phyloP scores from a whole-genome alignment of 345 rosid species.

The Populus nigra region DNA sequence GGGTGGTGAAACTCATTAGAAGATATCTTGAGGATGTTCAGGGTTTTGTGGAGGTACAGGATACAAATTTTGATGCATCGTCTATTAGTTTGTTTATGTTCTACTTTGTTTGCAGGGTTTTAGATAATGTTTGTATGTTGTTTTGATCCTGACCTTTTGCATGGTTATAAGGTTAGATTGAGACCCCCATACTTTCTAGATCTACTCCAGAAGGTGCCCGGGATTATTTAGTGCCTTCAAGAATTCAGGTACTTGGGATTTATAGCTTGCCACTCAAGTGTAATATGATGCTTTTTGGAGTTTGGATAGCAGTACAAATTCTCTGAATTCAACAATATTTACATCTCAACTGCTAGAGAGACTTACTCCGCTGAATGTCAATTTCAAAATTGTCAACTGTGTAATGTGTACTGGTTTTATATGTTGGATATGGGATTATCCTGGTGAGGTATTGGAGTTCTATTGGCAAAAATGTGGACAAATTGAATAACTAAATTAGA shows the following conservation, averaged over 20 bases:
- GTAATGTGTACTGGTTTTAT: neutral
- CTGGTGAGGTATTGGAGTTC: neutral
- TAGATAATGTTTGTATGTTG: neutral
- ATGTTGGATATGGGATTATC: neutral
- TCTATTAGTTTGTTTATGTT: neutral
- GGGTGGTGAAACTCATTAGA: slow-evolving; percentile 80
- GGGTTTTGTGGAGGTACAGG: slow-evolving; percentile 77
- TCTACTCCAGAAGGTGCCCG: slow-evolving; percentile 99
- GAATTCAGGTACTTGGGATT: slow-evolving; percentile 73
- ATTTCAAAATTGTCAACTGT: neutral
- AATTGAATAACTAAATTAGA: neutral
- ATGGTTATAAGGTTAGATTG: slow-evolving; percentile 70
- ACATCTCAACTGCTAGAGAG: neutral
- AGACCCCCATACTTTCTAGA: slow-evolving; percentile 92
- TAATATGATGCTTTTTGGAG: neutral
- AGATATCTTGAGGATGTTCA: slow-evolving; percentile 81
- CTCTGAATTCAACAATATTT: neutral
- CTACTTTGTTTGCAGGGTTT: neutral
- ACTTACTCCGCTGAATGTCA: neutral
- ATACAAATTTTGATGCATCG: slow-evolving; percentile 3
- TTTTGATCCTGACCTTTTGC: slow-evolving; percentile 45
- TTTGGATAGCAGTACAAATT: neutral
- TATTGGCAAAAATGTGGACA: neutral
- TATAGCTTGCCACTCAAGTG: neutral
- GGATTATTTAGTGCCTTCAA: slow-evolving; percentile 93